Base-by-base conservation (phyloP, 129 eudicot species). In the Dittrichia graveolens region DNA sequence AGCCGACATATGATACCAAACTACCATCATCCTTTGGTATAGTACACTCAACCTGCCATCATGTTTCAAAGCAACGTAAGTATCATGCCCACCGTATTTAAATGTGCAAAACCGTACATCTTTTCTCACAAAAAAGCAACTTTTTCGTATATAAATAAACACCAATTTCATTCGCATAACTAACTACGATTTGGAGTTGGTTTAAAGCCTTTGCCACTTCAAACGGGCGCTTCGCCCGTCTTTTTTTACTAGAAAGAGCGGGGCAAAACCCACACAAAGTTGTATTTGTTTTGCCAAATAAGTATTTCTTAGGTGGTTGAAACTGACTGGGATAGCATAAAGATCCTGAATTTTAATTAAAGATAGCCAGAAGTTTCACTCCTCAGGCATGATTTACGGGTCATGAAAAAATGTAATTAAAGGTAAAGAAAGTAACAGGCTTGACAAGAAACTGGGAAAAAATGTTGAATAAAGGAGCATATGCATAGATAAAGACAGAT, bases 11-110 rank as follows among this genome's bases (percentile, higher is more conserved):
- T 19, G 99, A 86, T 34, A 85, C 96, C 85, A 95, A 70, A 45
- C 77, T 84, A 12, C 99, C 99, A 73, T 95, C 96, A 59, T 95
- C 99, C 78, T 95, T 95, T 12, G 99, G 99, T 55, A 95, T 88
- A 6, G 97, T 95, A 72, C 99, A 95, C 82, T 95, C 99, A 60
- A 95, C 99, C 99, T 95, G 84, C 37, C 54, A 65, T 60, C 53
- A 65, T 69, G 39, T 73, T 18, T 55, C 45, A 19, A 66, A 48
- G 54, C 64, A 65, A 16, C 73, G 55, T 65, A 43, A 65, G 73
- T 16, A 56, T 16, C 63, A 50, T 39, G 35, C 6, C 14, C 15
- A 3, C 31, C 52, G 41, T n/a, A 54, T 46, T 47, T 7, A 12
- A 5, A 31, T 11, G 59, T 12, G 34, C 42, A 71, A 6, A 18